Evolutionary conservation across 2,329 filamentous ascomycete genomes (phyloP), one percentile per base, ranked within the genome.

Genomic region (Teratosphaeria gauchensis): DNA sequence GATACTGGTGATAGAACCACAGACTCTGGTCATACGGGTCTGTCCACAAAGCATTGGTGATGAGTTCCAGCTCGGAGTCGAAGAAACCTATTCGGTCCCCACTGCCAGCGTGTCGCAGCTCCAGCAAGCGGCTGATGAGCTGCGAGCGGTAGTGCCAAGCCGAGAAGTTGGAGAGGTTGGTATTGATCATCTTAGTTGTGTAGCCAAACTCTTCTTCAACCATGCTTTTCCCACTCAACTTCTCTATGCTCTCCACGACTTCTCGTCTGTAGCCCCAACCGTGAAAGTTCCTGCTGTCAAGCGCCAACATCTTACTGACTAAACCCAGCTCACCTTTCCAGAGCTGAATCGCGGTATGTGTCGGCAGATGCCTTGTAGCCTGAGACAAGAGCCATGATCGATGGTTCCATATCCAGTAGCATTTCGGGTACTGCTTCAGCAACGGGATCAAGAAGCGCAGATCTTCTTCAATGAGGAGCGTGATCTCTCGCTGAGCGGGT

Each of bases 381-480:
- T 90, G 83, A 57, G 86, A 78, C 14, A 99, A 78, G 2, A 92
- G 78, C 92, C 94, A 99, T 53, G 87, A 76, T 31, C 94, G 86
- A 74, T 96, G 92, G 66, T 96, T 95, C 94, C 94, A 99, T 69
- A 99, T 92, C 92, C 94, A 97, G 77, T 99, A 99, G 79, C 94
- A 97, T 73, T 99, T 99, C 6, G 94, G 94, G 64, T 85, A 92
- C 64, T 90, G 84, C 63, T 89, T 82, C 55, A 99, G 82, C 21
- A 99, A 81, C 0, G 90, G 89, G 48, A 96, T 83, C 35, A 92
- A 86, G 69, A 96, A 96, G 54, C 78, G 77, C 35, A 99, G 79
- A 71, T 99, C 94, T 58, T 82, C 78, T 53, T 83, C 81, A 61
- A 97, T 80, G 33, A 87, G 70, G 2, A 84, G 76, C 51, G 77